Conservation (phyloP, 805 yeast genomes). For the Cyberlindnera saturnus region DNA sequence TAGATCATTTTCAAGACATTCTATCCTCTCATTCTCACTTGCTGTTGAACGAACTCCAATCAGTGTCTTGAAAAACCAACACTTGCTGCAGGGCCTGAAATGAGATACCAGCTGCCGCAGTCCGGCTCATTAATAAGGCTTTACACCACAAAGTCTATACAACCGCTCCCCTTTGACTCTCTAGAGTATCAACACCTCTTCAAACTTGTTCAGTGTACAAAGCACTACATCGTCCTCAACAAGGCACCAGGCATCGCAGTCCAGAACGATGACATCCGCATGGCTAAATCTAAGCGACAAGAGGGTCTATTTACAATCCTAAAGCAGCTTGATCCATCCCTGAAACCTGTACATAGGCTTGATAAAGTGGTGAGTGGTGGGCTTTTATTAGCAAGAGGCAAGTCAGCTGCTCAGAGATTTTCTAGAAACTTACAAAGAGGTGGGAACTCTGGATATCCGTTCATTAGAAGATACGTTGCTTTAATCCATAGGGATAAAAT, state of each 20-base stretch:
- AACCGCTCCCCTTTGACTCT: background rate
- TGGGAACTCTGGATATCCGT: conserved; percentile 29
- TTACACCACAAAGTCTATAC: background rate
- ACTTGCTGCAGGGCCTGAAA: too few relatives aligned
- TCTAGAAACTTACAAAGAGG: conserved; percentile 27
- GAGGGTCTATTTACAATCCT: conserved; percentile 11
- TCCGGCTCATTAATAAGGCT: too few relatives aligned
- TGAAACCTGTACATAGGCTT: conserved; percentile 32
- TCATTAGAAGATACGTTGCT: conserved; percentile 32
- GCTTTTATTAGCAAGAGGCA: conserved; percentile 29
- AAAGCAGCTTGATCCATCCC: conserved; percentile 5
- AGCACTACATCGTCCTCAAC: conserved; percentile 21
- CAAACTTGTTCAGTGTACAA: background rate
- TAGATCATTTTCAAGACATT: too few relatives aligned
- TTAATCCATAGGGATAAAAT: conserved; percentile 4
- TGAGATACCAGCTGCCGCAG: too few relatives aligned
- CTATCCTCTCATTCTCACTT: too few relatives aligned
- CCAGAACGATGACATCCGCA: conserved; percentile 25
- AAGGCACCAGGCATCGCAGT: conserved; percentile 30
- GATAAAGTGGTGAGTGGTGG: conserved; percentile 38
- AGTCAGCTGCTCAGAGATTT: conserved; percentile 27
- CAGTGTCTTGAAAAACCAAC: too few relatives aligned
- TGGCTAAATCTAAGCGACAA: conserved; percentile 3
- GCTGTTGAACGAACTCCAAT: too few relatives aligned
- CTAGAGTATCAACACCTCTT: background rate